Percentiles rank a stretch among this genome's conserved stretches.
phyloP scores from a whole-genome alignment of 2,329 filamentous ascomycete species.

The Hymenoscyphus infarciens region DNA sequence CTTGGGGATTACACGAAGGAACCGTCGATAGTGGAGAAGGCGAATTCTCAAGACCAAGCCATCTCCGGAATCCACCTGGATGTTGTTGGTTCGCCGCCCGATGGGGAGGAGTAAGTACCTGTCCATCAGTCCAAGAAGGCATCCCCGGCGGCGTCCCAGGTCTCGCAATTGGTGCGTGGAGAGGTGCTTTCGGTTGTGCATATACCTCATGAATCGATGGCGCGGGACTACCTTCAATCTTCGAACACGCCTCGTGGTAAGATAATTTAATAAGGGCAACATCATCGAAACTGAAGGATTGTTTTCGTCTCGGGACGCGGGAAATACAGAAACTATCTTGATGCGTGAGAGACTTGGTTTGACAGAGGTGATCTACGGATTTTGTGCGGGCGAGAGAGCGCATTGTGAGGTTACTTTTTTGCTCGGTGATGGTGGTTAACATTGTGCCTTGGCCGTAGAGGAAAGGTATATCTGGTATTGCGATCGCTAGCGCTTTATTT shows the following conservation, averaged over 20 bases:
- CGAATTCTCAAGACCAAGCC: conserved; percentile 23
- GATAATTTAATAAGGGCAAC: conserved; percentile 31
- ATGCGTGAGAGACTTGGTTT: conserved; percentile 23
- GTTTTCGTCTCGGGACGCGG: conserved; percentile 32
- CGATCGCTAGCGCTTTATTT: conserved; percentile 2
- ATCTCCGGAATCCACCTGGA: conserved; percentile 24
- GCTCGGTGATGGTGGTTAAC: conserved; percentile 41
- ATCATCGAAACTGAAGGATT: conserved; percentile 38
- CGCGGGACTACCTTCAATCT: conserved; percentile 21
- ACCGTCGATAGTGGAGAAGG: background rate
- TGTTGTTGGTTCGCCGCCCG: conserved; percentile 6
- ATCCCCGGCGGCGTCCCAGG: conserved; percentile 34
- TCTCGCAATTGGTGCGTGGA: conserved; percentile 30
- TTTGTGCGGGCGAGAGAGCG: conserved; percentile 28
- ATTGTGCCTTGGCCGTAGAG: conserved; percentile 41
- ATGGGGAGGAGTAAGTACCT: conserved; percentile 17
- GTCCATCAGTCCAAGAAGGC: conserved; percentile 35
- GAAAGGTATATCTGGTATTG: conserved; percentile 30
- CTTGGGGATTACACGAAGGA: background rate
- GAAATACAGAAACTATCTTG: conserved; percentile 29
- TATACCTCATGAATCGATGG: conserved; percentile 30
- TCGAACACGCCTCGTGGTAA: conserved; percentile 31
- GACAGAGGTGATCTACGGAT: conserved; percentile 29
- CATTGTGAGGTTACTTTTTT: conserved; percentile 39
- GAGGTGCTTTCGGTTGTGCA: conserved; percentile 31